Evolutionary conservation across 805 yeast genomes (phyloP).

Genomic region (Hanseniaspora nectarophila): DNA sequence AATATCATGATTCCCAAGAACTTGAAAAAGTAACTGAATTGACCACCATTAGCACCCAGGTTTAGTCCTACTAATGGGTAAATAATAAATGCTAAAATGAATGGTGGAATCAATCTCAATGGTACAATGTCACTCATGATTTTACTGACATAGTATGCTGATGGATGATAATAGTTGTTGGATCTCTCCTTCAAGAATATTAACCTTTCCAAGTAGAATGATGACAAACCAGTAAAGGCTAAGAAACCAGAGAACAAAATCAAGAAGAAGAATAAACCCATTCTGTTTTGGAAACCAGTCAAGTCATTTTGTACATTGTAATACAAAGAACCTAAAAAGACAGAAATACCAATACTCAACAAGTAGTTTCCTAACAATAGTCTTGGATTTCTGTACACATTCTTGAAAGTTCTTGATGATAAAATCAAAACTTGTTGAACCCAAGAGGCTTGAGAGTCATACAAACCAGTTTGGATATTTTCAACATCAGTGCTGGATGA

Average conservation of each 20-base stretch:
- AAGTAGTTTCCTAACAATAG: constrained; percentile 75
- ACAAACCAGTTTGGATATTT: constrained; percentile 26
- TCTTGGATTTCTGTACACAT: constrained; percentile 83
- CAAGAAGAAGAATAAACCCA: constrained; percentile 85
- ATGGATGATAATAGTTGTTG: constrained; percentile 82
- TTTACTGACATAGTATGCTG: constrained; percentile 74
- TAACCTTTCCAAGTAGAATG: constrained; percentile 78
- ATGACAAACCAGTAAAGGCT: constrained; percentile 78
- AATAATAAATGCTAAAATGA: constrained; percentile 61
- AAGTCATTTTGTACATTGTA: constrained; percentile 77
- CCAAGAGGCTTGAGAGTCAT: constrained; percentile 40
- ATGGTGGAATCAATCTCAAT: constrained; percentile 82
- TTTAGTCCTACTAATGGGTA: constrained; percentile 87
- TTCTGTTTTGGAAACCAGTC: constrained; percentile 89
- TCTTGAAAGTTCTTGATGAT: constrained; percentile 79
- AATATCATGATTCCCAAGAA: constrained; percentile 58
- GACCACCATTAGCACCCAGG: constrained; percentile 33
- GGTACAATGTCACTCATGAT: constrained; percentile 88
- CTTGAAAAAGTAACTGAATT: constrained; percentile 55
- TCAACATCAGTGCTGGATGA: constrained; percentile 13
- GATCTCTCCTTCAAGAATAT: constrained; percentile 89
- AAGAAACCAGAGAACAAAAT: constrained; percentile 89
- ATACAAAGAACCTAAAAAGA: constrained; percentile 76
- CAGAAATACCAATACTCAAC: constrained; percentile 62
- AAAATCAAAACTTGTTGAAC: constrained; percentile 57